A percentile compares a stretch with the other conserved stretches of the same genome.
These are phyloP conservation scores for Lentinula novae-zelandiae DNA, from an alignment of 1,284 basidiomycete species.

Conservation along the genomic window DNA sequence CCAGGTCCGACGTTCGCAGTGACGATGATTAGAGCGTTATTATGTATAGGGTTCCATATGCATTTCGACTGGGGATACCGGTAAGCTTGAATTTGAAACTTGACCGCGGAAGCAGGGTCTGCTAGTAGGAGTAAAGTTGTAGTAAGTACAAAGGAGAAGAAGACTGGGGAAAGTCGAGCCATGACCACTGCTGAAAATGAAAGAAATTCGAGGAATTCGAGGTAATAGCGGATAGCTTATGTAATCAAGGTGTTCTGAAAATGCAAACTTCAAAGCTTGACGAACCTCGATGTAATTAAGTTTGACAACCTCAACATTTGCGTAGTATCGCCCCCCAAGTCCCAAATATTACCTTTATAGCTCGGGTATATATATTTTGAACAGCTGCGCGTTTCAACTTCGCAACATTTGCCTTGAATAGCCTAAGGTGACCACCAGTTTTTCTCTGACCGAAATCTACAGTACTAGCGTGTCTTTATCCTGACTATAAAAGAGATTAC, in stretches of 20 bases:
- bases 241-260: neutral
- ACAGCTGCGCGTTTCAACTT: too few relatives aligned
- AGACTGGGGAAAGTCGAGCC: neutral
- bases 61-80: constrained; percentile 76
- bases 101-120: constrained; percentile 60
- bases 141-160: constrained; percentile 19
- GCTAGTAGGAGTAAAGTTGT: constrained; percentile 31
- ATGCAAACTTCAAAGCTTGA: too few relatives aligned
- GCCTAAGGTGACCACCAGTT: too few relatives aligned
- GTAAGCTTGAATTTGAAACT: constrained; percentile 73
- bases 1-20: constrained; percentile 87
- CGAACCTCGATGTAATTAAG: too few relatives aligned
- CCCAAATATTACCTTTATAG: too few relatives aligned
- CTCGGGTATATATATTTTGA: too few relatives aligned
- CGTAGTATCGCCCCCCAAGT: too few relatives aligned
- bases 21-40: constrained; percentile 86
- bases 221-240: neutral
- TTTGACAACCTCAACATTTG: too few relatives aligned
- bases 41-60: constrained; percentile 91
- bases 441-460: too few relatives aligned
- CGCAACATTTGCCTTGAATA: too few relatives aligned
- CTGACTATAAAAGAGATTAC: too few relatives aligned
- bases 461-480: too few relatives aligned
- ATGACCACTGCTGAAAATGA: neutral
- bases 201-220: neutral